Evolutionary conservation across 805 yeast genomes (phyloP).

Genomic region (Ogataea nonfermentans): DNA sequence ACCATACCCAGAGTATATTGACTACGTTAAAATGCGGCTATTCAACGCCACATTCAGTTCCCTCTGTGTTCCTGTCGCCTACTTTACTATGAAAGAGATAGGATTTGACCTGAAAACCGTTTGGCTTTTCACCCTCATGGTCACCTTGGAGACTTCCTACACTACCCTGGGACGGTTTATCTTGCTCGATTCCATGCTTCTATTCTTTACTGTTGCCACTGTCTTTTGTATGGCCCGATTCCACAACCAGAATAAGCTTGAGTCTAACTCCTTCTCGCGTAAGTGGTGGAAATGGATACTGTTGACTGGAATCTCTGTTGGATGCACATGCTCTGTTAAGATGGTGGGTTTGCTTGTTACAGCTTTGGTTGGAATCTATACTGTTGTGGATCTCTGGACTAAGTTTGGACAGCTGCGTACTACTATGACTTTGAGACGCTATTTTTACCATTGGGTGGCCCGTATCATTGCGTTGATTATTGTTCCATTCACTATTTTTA

Average conservation of each 20-base stretch:
- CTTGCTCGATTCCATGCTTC: slow-evolving; percentile 84
- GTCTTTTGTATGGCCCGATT: slow-evolving; percentile 70
- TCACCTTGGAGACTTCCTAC: slow-evolving; percentile 76
- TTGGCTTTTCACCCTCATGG: slow-evolving; percentile 80
- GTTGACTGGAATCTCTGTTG: slow-evolving; percentile 80
- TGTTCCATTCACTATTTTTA: slow-evolving; percentile 61
- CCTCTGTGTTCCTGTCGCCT: slow-evolving; percentile 82
- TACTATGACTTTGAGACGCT: slow-evolving; percentile 47
- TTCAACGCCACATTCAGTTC: slow-evolving; percentile 86
- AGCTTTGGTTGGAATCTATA: slow-evolving; percentile 83
- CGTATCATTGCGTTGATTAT: slow-evolving; percentile 62
- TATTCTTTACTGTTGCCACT: slow-evolving; percentile 86
- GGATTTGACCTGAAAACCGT: slow-evolving; percentile 70
- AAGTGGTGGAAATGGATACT: slow-evolving; percentile 95
- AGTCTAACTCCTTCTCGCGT: slow-evolving; percentile 51
- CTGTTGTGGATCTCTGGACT: slow-evolving; percentile 86
- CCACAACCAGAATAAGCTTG: slow-evolving; percentile 54
- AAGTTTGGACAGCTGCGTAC: slow-evolving; percentile 67
- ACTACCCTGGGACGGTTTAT: slow-evolving; percentile 87
- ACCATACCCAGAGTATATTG: slow-evolving; percentile 70
- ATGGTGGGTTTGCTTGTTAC: slow-evolving; percentile 96
- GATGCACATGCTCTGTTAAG: slow-evolving; percentile 89
- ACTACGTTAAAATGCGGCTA: slow-evolving; percentile 81
- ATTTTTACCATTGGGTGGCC: slow-evolving; percentile 63
- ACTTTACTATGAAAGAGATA: slow-evolving; percentile 72